Percentiles rank a stretch among this genome's conserved stretches.
Conservation (phyloP, 768 basidiomycete species). For the Clathrus columnatus region DNA sequence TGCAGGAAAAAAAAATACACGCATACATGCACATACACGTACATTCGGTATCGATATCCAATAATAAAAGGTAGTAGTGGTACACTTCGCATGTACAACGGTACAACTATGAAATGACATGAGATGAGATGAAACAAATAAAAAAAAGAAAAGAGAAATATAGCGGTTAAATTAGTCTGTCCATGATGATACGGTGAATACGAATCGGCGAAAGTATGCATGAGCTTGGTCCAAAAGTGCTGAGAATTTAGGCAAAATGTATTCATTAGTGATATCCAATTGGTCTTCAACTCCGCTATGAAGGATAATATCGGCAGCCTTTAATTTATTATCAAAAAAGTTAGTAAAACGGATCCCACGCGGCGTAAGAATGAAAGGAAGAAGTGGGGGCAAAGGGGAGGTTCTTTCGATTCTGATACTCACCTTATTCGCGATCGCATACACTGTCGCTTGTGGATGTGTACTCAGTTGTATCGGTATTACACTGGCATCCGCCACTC, state of each 20-base stretch:
- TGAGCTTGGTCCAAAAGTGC: not conserved
- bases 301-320: not conserved
- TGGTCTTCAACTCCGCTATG: not conserved
- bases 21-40: not conserved
- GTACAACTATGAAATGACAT: too few species aligned
- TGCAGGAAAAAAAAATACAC: not conserved
- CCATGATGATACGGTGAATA: not conserved
- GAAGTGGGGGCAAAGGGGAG: not conserved
- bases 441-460: constrained; percentile 3
- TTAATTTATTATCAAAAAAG: not conserved
- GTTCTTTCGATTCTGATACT: not conserved
- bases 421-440: constrained; percentile 1
- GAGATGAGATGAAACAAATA: not conserved
- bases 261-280: not conserved
- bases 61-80: too few species aligned
- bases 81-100: not conserved
- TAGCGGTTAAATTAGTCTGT: not conserved
- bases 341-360: not conserved
- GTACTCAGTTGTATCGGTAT: constrained; percentile 11
- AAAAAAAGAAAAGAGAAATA: not conserved
- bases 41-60: not conserved
- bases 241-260: not conserved
- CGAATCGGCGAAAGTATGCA: not conserved
- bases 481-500: constrained; percentile 18
- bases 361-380: not conserved